A percentile compares a stretch with the other conserved stretches of the same genome.
These are phyloP conservation scores for Solanum dulcamara DNA, from an alignment of 257 asterid genomes.

Conservation along the genomic window DNA sequence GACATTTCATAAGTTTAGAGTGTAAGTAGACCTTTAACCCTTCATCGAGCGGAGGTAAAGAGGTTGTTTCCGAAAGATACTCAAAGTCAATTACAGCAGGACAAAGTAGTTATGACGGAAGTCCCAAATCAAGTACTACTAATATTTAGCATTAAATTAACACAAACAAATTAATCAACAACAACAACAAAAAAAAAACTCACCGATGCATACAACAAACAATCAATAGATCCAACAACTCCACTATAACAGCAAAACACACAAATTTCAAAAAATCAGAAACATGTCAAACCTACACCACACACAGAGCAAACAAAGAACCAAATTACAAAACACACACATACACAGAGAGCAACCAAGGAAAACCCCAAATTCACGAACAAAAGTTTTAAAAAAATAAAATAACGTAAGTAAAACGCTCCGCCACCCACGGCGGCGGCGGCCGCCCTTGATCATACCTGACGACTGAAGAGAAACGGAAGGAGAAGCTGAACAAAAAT, in stretches of 20 bases:
- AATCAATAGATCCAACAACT: slow-evolving; percentile 1
- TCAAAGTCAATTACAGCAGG: neutral
- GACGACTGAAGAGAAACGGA: neutral
- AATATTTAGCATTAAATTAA: neutral
- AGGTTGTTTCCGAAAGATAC: neutral
- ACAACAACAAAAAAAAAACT: neutral
- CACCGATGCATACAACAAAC: neutral
- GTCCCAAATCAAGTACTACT: neutral
- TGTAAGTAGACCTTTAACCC: neutral
- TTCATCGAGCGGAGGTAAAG: neutral
- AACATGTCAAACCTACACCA: neutral
- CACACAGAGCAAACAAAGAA: neutral
- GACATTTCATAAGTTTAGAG: neutral
- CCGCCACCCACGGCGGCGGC: neutral
- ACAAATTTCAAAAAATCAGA: neutral
- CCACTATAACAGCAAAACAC: neutral
- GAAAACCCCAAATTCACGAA: neutral
- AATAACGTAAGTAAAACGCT: neutral
- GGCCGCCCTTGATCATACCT: neutral
- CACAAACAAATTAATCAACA: neutral
- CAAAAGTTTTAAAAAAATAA: neutral
- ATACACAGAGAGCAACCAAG: neutral
- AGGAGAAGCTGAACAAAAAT: neutral
- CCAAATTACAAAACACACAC: neutral
- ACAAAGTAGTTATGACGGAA: neutral